Conservation (phyloP, 2,329 filamentous ascomycete genomes). For the Rachicladosporium sp. region DNA sequence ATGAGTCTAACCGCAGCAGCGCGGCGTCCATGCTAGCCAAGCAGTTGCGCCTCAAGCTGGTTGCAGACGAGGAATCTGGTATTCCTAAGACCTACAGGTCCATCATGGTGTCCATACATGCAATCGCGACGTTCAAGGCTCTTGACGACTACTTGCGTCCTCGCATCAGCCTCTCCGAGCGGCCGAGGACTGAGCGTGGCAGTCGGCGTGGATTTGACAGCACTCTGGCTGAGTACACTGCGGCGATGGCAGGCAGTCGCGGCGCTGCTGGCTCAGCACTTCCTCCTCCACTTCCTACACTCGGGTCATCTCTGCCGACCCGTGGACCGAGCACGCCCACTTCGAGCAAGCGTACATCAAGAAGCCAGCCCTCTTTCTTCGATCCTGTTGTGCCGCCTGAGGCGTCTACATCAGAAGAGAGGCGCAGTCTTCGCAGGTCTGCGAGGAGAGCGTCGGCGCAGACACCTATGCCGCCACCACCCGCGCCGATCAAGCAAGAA, state of each 20-base stretch:
- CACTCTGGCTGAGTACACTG: conserved; percentile 64
- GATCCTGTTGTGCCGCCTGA: conserved; percentile 11
- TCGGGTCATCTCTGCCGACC: too few relatives aligned
- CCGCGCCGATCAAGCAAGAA: too few relatives aligned
- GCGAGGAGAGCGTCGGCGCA: conserved; percentile 21
- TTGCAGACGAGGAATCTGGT: conserved; percentile 80
- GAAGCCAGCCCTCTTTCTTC: conserved; percentile 15
- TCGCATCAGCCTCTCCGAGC: conserved; percentile 69
- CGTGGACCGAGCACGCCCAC: background rate
- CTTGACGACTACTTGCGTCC: conserved; percentile 91
- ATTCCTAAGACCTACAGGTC: conserved; percentile 84
- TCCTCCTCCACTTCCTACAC: conserved; percentile 9
- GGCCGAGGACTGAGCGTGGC: conserved; percentile 38
- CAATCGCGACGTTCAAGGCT: conserved; percentile 94
- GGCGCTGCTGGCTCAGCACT: conserved; percentile 20
- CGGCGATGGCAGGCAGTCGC: conserved; percentile 46
- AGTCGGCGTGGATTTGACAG: conserved; percentile 36
- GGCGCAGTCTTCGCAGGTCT: conserved; percentile 19
- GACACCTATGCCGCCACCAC: conserved; percentile 6
- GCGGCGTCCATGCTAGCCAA: conserved; percentile 94
- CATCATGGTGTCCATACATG: conserved; percentile 97
- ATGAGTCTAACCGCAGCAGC: conserved; percentile 80
- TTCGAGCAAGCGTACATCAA: conserved; percentile 5
- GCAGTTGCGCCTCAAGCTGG: conserved; percentile 77
- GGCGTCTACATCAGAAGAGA: conserved; percentile 11